Conservation (phyloP, 176 grass and related monocot genomes). For the Avena insularis region DNA sequence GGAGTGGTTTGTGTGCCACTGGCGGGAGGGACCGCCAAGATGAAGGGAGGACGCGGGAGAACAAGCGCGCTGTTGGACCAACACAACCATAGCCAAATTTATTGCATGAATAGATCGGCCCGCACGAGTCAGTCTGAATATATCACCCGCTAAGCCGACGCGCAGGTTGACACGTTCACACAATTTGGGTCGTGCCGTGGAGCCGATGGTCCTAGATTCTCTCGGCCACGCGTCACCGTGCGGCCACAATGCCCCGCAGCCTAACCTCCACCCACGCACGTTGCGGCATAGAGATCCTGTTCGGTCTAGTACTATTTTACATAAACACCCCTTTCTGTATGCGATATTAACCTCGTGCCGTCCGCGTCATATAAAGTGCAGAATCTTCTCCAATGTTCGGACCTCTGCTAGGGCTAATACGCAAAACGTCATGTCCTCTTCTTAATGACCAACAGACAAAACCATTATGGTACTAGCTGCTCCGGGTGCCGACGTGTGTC, state of each 20-base stretch:
- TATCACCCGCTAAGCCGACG: too few species aligned
- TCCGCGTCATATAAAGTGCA: not conserved
- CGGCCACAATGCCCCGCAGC: not conserved
- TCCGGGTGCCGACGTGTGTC: constrained; percentile 14
- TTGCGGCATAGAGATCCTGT: not conserved
- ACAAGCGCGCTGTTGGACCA: too few species aligned
- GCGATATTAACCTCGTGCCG: not conserved
- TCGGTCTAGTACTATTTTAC: not conserved
- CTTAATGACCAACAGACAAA: not conserved
- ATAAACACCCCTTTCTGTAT: not conserved
- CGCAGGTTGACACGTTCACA: too few species aligned
- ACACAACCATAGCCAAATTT: too few species aligned
- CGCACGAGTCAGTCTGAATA: too few species aligned
- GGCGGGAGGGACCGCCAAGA: too few species aligned
- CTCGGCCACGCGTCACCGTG: not conserved
- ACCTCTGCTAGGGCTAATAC: not conserved
- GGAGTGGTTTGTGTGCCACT: too few species aligned
- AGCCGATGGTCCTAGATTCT: not conserved
- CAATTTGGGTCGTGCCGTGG: too few species aligned
- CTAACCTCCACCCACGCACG: not conserved
- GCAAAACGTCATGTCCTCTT: not conserved
- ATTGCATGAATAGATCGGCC: too few species aligned
- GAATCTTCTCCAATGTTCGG: not conserved
- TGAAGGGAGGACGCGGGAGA: too few species aligned
- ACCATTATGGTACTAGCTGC: not conserved